Conservation (phyloP, 768 basidiomycete species). For the Dentipellis sp. region DNA sequence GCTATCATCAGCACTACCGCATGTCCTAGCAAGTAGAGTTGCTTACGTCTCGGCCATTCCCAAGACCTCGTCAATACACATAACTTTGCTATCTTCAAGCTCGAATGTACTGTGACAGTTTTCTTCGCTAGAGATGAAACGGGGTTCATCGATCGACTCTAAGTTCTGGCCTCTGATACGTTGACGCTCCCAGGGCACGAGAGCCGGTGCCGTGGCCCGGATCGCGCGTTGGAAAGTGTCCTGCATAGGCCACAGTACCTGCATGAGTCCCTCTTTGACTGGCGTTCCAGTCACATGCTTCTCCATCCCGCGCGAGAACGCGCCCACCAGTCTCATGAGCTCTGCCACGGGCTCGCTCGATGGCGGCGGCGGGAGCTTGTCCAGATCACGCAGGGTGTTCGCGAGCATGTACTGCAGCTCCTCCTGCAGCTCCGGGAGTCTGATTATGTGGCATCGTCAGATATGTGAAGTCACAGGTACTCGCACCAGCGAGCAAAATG, state of each 20-base stretch:
- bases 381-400: conserved; percentile 22
- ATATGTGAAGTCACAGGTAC: too few species aligned
- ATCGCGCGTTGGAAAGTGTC: conserved; percentile 37
- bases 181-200: conserved; percentile 35
- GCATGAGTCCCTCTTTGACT: conserved; percentile 39
- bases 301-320: conserved; percentile 35
- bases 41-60: conserved; percentile 32
- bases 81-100: too few species aligned
- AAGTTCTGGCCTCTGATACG: not conserved
- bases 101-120: too few species aligned
- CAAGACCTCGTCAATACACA: conserved; percentile 39
- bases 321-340: conserved; percentile 33
- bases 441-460: too few species aligned
- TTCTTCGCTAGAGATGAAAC: too few species aligned
- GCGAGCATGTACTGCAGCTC: conserved; percentile 38
- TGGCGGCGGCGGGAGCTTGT: conserved; percentile 36
- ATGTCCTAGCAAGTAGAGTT: not conserved
- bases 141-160: too few species aligned
- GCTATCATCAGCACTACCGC: not conserved
- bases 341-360: conserved; percentile 46
- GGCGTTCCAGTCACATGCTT: conserved; percentile 42
- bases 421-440: conserved; percentile 50
- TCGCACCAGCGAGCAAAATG: too few species aligned
- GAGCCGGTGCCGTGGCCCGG: conserved; percentile 41
- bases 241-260: conserved; percentile 39